Evolutionary conservation across 192 early-diverging fungal genomes (phyloP).

Genomic region (Allomyces arbusculus): DNA sequence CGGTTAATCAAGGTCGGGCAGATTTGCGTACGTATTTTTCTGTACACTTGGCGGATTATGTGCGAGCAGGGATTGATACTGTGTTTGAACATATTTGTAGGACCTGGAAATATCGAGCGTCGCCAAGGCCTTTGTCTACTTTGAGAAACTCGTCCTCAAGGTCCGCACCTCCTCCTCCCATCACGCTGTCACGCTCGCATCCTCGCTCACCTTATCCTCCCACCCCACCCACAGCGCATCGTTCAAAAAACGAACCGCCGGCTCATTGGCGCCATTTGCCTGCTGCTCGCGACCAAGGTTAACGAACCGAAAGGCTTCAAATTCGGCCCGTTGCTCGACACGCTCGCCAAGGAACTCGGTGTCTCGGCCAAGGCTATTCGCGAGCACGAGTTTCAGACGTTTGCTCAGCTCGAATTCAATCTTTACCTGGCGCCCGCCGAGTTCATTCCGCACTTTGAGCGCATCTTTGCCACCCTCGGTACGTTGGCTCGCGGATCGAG

Average conservation of each 20-base stretch:
- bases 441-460: conserved; percentile 82
- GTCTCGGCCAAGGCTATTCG: conserved; percentile 56
- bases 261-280: conserved; percentile 51
- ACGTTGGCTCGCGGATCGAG: conserved; percentile 1
- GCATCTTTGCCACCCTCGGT: conserved; percentile 47
- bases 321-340: conserved; percentile 35
- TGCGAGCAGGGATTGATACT: too few species aligned
- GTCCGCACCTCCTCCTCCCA: conserved; percentile 2
- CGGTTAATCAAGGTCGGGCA: conserved; percentile 37
- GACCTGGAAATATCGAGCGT: conserved; percentile 78
- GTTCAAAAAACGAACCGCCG: conserved; percentile 53
- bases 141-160: conserved; percentile 84
- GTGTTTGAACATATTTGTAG: conserved; percentile 13
- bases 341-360: conserved; percentile 53
- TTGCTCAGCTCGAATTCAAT: conserved; percentile 74
- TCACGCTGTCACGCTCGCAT: background rate
- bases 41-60: background rate
- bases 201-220: background rate
- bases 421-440: conserved; percentile 69
- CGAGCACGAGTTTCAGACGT: conserved; percentile 78
- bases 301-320: conserved; percentile 61
- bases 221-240: conserved; percentile 16
- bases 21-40: conserved; percentile 8
- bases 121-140: conserved; percentile 75
- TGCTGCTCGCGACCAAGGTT: conserved; percentile 64